Evolutionary conservation across 495 filamentous ascomycete species (phyloP).

Genomic region (Pyrenula massariospora): DNA sequence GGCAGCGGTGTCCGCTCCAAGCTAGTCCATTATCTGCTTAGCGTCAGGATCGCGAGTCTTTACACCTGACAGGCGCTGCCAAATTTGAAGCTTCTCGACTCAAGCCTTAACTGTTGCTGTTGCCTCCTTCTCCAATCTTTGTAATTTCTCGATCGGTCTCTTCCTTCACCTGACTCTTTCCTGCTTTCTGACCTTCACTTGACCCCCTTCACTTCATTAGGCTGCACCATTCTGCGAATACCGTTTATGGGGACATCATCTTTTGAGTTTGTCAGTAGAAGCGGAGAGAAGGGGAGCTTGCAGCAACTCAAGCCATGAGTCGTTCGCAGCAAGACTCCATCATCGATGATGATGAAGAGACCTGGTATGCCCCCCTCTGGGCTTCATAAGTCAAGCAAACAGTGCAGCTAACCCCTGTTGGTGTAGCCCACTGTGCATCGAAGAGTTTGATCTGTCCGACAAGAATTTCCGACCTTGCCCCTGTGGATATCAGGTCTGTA

Average conservation of each 20-base stretch:
- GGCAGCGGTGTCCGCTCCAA: too few species aligned
- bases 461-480: slow-evolving; percentile 96
- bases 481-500: slow-evolving; percentile 87
- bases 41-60: background rate
- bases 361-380: slow-evolving; percentile 47
- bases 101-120: too few species aligned
- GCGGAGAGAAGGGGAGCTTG: slow-evolving; percentile 3
- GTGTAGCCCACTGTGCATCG: slow-evolving; percentile 85
- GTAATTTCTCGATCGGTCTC: too few species aligned
- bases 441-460: slow-evolving; percentile 96
- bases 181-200: too few species aligned
- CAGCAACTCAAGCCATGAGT: slow-evolving; percentile 32
- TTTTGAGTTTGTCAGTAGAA: background rate
- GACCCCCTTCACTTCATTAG: background rate
- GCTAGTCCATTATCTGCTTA: background rate
- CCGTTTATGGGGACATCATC: background rate
- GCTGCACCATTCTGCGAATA: background rate
- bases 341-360: slow-evolving; percentile 94
- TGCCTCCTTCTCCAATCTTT: too few species aligned
- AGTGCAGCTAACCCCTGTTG: background rate
- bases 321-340: slow-evolving; percentile 80
- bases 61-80: background rate
- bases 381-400: background rate
- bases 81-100: background rate
- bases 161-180: too few species aligned